Conservation (phyloP, 176 grass and related monocot species). For the Avena insularis region DNA sequence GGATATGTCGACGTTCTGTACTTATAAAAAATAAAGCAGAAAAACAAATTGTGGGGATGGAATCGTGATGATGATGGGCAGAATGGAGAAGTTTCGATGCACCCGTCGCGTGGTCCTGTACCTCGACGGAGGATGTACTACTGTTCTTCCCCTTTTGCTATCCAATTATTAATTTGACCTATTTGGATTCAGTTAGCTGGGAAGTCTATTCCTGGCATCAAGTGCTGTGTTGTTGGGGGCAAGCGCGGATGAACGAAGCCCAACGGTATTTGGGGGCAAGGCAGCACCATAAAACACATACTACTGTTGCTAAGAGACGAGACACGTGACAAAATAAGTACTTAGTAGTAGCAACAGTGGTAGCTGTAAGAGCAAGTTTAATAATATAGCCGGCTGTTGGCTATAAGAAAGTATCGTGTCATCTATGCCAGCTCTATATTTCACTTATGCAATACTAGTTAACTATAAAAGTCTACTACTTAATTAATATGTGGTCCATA, state of each 20-base stretch:
- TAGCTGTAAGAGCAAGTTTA: too few species aligned
- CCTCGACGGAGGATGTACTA: neutral
- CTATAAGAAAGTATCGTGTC: too few species aligned
- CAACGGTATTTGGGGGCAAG: neutral
- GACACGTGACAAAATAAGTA: too few species aligned
- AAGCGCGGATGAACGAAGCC: neutral
- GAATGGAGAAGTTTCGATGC: constrained; percentile 1
- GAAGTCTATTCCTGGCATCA: constrained; percentile 25
- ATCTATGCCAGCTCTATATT: too few species aligned
- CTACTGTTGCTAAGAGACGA: too few species aligned
- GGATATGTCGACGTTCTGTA: neutral
- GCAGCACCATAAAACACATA: neutral
- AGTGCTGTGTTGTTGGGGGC: neutral
- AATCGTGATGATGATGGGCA: neutral
- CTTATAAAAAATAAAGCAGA: too few species aligned
- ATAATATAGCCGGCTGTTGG: too few species aligned
- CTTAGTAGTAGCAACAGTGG: too few species aligned
- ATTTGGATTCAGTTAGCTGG: constrained; percentile 17
- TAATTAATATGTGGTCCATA: too few species aligned
- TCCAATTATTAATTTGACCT: constrained; percentile 1
- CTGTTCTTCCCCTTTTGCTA: neutral
- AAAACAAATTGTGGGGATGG: neutral
- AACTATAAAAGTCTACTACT: too few species aligned
- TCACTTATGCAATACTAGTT: too few species aligned
- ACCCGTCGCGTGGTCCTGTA: neutral